These are phyloP conservation scores for Apophysomyces elegans DNA, from an alignment of 371 early-diverging fungal species.

Conservation along the genomic window DNA sequence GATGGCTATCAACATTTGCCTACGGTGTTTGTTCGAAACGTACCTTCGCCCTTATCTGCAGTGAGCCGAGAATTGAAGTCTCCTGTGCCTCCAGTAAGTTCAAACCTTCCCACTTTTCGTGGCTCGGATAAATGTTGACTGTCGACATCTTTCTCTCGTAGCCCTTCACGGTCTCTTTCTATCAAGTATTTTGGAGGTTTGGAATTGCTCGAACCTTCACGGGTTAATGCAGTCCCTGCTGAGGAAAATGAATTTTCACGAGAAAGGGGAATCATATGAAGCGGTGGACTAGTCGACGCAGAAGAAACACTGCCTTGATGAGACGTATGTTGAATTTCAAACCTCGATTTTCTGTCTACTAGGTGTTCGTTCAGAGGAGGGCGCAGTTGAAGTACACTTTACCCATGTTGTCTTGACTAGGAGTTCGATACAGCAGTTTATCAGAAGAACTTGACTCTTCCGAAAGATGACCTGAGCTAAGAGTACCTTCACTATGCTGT, in stretches of 20 bases:
- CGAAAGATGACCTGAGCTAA: slow-evolving; percentile 3
- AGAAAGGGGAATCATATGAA: slow-evolving; percentile 25
- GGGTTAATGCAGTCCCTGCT: slow-evolving; percentile 21
- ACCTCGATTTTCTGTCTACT: slow-evolving; percentile 28
- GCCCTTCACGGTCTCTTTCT: slow-evolving; percentile 2
- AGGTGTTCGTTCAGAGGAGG: not conserved
- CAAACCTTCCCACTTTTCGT: slow-evolving; percentile 32
- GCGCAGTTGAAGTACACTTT: not conserved
- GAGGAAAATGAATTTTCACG: slow-evolving; percentile 45
- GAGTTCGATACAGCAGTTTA: slow-evolving; percentile 11
- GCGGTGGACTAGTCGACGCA: not conserved
- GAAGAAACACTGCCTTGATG: slow-evolving; percentile 8
- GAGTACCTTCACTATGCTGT: not conserved
- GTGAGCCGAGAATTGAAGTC: not conserved
- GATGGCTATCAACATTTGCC: not conserved
- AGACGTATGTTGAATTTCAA: slow-evolving; percentile 21
- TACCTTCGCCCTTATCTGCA: not conserved
- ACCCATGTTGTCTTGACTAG: slow-evolving; percentile 20
- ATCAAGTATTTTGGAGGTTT: slow-evolving; percentile 16
- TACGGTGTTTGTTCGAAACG: not conserved
- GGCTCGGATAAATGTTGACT: slow-evolving; percentile 13
- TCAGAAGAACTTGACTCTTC: slow-evolving; percentile 5
- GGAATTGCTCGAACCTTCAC: slow-evolving; percentile 25
- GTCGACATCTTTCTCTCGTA: not conserved
- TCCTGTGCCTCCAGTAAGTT: slow-evolving; percentile 22